Conservation (phyloP, 148 eudicot genomes). For the Bassia scoparia region DNA sequence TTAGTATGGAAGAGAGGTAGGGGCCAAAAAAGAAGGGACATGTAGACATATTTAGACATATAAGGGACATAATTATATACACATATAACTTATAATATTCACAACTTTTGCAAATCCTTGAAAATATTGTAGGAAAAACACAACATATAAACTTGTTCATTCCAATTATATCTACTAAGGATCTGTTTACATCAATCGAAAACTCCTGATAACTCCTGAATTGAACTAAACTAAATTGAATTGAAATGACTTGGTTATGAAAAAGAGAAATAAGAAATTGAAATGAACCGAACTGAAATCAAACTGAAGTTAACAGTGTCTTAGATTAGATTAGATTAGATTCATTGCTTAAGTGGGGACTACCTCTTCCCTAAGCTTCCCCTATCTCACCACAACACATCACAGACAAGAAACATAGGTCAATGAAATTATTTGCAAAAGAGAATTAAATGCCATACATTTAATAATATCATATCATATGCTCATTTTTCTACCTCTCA, state of each 20-base stretch:
- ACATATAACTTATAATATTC: background rate
- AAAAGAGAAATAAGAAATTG: too few species aligned
- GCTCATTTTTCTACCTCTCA: slow-evolving; percentile 22
- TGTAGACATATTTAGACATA: slow-evolving; percentile 17
- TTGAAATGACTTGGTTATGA: too few species aligned
- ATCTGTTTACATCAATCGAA: too few species aligned
- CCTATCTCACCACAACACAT: slow-evolving; percentile 20
- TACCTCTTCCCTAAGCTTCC: slow-evolving; percentile 19
- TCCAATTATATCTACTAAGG: too few species aligned
- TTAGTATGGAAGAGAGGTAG: slow-evolving; percentile 10
- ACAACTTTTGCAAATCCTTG: background rate
- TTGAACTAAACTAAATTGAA: too few species aligned
- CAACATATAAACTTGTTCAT: slow-evolving; percentile 15
- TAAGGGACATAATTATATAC: slow-evolving; percentile 22
- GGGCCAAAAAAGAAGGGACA: slow-evolving; percentile 24
- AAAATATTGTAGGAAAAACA: slow-evolving; percentile 15
- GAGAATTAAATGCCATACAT: slow-evolving; percentile 9
- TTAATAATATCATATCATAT: background rate
- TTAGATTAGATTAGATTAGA: slow-evolving; percentile 7
- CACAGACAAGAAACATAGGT: slow-evolving; percentile 17
- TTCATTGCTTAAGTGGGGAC: slow-evolving; percentile 18
- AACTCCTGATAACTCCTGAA: too few species aligned
- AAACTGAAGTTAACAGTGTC: too few species aligned
- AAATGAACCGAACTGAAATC: too few species aligned
- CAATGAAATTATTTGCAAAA: slow-evolving; percentile 18